Evolutionary conservation across 1,284 basidiomycete genomes (phyloP).

Genomic region (Austropuccinia psidii): DNA sequence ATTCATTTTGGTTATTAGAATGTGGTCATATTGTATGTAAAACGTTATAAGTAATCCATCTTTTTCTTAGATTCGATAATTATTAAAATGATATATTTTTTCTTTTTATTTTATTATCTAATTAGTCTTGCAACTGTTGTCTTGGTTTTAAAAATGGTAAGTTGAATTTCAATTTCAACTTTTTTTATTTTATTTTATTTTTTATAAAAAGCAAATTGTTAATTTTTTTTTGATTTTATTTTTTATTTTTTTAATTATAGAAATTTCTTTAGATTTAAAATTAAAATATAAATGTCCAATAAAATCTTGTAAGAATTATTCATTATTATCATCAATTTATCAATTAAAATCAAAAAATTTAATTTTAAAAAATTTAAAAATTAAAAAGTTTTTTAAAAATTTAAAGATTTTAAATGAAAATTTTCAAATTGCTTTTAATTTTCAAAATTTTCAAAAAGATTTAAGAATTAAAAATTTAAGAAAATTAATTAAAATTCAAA

Average conservation of each 20-base stretch:
- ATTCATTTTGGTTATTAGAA: conserved; percentile 28
- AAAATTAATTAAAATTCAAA: too few species aligned
- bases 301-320: background rate
- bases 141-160: conserved; percentile 9
- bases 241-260: too few species aligned
- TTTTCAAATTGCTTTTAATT: too few species aligned
- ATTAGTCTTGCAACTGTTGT: conserved; percentile 21
- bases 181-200: background rate
- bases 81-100: background rate
- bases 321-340: too few species aligned
- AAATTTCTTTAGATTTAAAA: background rate
- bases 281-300: conserved; percentile 14
- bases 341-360: too few species aligned
- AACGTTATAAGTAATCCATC: background rate
- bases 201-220: background rate
- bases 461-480: too few species aligned
- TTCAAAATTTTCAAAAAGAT: too few species aligned
- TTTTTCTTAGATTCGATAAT: background rate
- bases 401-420: too few species aligned
- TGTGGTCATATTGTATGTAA: conserved; percentile 27
- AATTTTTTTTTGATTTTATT: background rate
- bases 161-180: background rate
- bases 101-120: background rate
- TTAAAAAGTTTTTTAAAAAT: too few species aligned
- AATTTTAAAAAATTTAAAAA: too few species aligned